These are phyloP conservation scores for Cladophialophora yegresii DNA, from an alignment of 2,329 filamentous ascomycete genomes.

Conservation along the genomic window DNA sequence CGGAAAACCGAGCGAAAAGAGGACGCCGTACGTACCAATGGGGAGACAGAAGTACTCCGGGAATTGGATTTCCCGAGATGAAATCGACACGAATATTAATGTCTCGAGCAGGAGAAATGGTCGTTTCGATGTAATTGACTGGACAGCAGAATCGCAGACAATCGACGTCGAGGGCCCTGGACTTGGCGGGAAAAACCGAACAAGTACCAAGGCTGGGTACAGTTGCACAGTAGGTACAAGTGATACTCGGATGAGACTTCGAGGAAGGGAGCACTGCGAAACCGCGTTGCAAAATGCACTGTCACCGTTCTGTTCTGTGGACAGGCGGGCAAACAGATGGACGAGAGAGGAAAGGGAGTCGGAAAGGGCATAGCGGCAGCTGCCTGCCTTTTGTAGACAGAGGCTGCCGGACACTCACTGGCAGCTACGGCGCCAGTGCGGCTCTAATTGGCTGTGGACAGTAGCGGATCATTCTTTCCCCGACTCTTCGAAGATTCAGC, in stretches of 20 bases:
- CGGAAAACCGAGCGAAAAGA: background rate
- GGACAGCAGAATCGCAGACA: background rate
- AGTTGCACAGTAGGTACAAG: background rate
- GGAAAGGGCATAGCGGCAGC: conserved; percentile 35
- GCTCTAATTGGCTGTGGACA: conserved; percentile 13
- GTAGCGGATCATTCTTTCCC: conserved; percentile 32
- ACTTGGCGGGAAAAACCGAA: background rate
- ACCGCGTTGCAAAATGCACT: background rate
- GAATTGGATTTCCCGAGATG: background rate
- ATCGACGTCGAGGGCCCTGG: background rate
- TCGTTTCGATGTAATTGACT: background rate
- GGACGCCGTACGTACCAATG: conserved; percentile 20
- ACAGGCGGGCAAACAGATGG: conserved; percentile 22
- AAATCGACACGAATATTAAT: conserved; percentile 3
- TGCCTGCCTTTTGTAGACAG: conserved; percentile 35
- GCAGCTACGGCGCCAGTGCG: conserved; percentile 11
- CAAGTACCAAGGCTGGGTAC: background rate
- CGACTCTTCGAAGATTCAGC: conserved; percentile 17
- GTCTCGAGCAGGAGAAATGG: background rate
- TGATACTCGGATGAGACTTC: background rate
- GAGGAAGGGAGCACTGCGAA: background rate
- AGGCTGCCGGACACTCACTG: conserved; percentile 20
- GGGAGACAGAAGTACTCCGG: background rate
- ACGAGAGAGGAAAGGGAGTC: conserved; percentile 36
- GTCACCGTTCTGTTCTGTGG: conserved; percentile 3